Percentiles rank a stretch among this genome's conserved stretches.
Evolutionary conservation across 148 eudicot genomes (phyloP).

Genomic region (Arctostaphylos glauca): DNA sequence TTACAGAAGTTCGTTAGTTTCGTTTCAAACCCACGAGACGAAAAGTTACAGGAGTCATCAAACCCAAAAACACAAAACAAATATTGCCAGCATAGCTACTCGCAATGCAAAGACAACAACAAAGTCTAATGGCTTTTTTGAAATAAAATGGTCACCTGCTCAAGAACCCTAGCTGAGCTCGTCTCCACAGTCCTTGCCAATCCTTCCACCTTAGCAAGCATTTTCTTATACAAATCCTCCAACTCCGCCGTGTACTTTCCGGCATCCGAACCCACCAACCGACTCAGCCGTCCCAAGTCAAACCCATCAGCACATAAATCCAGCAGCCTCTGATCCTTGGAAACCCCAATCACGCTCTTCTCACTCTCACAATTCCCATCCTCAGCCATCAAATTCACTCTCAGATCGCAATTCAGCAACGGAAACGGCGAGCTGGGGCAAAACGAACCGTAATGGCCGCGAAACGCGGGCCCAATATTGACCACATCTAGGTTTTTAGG

Average conservation of each 20-base stretch:
- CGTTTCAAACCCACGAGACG: not conserved
- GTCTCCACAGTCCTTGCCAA: constrained; percentile 60
- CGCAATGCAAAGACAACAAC: not conserved
- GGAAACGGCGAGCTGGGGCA: constrained; percentile 55
- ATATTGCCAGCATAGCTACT: not conserved
- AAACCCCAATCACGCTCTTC: constrained; percentile 27
- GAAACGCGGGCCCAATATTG: constrained; percentile 77
- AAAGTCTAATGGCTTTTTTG: not conserved
- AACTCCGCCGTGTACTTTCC: constrained; percentile 43
- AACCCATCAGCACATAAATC: constrained; percentile 50
- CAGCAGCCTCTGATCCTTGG: constrained; percentile 44
- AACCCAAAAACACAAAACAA: not conserved
- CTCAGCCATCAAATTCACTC: constrained; percentile 43
- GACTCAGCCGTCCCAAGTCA: constrained; percentile 47
- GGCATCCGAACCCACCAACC: constrained; percentile 61
- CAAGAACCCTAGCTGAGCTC: constrained; percentile 59
- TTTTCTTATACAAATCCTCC: constrained; percentile 75
- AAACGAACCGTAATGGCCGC: constrained; percentile 64
- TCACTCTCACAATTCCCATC: constrained; percentile 34
- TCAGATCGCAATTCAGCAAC: constrained; percentile 31
- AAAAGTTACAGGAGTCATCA: not conserved
- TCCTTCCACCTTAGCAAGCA: constrained; percentile 66
- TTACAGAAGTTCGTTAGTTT: not conserved
- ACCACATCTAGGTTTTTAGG: constrained; percentile 47
- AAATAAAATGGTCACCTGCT: constrained; percentile 48